Evolutionary conservation across 2,329 filamentous ascomycete genomes (phyloP).

Genomic region (Xylaria sp.): DNA sequence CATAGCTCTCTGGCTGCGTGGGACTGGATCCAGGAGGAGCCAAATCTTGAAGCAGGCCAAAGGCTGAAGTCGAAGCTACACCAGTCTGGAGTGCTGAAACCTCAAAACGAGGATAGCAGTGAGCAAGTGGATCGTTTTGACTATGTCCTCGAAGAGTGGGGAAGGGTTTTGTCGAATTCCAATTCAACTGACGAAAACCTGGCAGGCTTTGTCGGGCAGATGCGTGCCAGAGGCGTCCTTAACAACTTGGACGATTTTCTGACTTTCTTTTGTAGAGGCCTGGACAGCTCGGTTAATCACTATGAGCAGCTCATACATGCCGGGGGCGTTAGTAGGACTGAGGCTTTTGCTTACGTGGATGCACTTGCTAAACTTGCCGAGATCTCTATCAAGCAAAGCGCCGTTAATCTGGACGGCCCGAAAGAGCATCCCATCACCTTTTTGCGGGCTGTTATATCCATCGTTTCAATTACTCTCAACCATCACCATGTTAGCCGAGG

Average conservation of each 20-base stretch:
- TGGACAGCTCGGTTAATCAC: slow-evolving; percentile 78
- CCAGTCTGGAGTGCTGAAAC: slow-evolving; percentile 48
- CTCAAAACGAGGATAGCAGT: slow-evolving; percentile 56
- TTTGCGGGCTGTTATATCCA: slow-evolving; percentile 76
- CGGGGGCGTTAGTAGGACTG: slow-evolving; percentile 58
- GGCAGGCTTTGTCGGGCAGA: slow-evolving; percentile 80
- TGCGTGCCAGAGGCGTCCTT: slow-evolving; percentile 76
- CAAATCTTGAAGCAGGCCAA: slow-evolving; percentile 66
- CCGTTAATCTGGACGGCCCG: slow-evolving; percentile 62
- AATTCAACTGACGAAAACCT: slow-evolving; percentile 74
- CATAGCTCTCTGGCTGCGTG: slow-evolving; percentile 81
- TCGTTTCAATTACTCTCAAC: slow-evolving; percentile 82
- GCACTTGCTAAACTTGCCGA: slow-evolving; percentile 81
- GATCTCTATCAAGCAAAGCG: slow-evolving; percentile 74
- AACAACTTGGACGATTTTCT: slow-evolving; percentile 76
- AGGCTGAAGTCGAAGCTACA: slow-evolving; percentile 70
- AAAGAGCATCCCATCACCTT: slow-evolving; percentile 71
- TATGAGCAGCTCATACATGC: slow-evolving; percentile 75
- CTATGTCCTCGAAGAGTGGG: slow-evolving; percentile 96
- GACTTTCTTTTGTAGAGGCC: slow-evolving; percentile 77
- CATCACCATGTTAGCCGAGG: slow-evolving; percentile 82
- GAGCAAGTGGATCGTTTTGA: slow-evolving; percentile 83
- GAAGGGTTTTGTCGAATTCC: slow-evolving; percentile 78
- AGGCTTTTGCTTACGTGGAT: slow-evolving; percentile 70
- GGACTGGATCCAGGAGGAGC: slow-evolving; percentile 78